Evolutionary conservation across 2,329 filamentous ascomycete species (phyloP).

Genomic region (Lasiodiplodia citricola): DNA sequence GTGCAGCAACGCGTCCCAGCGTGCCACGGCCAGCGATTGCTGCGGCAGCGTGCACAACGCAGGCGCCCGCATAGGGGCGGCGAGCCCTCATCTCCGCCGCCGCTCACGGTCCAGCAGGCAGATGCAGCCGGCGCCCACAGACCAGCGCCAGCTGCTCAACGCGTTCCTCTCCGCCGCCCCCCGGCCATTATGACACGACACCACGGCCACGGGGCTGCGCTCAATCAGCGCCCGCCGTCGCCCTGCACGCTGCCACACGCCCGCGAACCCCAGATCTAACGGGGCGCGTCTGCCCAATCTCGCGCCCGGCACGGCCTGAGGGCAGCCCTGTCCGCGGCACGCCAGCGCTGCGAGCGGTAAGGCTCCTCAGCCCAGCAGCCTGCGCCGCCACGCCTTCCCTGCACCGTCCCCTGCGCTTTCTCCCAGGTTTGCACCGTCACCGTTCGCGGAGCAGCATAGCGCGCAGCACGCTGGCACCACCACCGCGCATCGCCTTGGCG

Average conservation of each 20-base stretch:
- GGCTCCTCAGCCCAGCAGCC: constrained; percentile 18
- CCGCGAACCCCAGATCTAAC: constrained; percentile 23
- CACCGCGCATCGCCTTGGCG: constrained; percentile 17
- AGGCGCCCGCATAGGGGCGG: constrained; percentile 16
- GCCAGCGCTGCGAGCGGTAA: constrained; percentile 21
- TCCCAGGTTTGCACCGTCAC: constrained; percentile 22
- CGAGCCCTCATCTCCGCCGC: constrained; percentile 16
- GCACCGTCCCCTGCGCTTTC: constrained; percentile 15
- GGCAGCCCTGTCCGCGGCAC: constrained; percentile 18
- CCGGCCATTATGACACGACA: constrained; percentile 23
- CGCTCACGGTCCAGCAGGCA: constrained; percentile 18
- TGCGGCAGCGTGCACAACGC: constrained; percentile 16
- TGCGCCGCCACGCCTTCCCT: constrained; percentile 20
- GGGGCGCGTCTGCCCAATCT: constrained; percentile 23
- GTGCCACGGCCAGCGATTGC: constrained; percentile 15
- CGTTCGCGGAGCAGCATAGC: constrained; percentile 22
- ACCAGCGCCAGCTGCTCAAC: constrained; percentile 6
- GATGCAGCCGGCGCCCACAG: not conserved
- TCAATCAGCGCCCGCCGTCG: constrained; percentile 17
- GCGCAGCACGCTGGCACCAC: constrained; percentile 14
- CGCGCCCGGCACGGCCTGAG: constrained; percentile 6
- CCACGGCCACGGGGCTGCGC: constrained; percentile 3
- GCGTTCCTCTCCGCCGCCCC: constrained; percentile 23
- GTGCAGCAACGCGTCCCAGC: constrained; percentile 12
- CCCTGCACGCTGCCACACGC: constrained; percentile 18